phyloP scores from a whole-genome alignment of 495 filamentous ascomycete genomes.

The Xylaria palmicola region DNA sequence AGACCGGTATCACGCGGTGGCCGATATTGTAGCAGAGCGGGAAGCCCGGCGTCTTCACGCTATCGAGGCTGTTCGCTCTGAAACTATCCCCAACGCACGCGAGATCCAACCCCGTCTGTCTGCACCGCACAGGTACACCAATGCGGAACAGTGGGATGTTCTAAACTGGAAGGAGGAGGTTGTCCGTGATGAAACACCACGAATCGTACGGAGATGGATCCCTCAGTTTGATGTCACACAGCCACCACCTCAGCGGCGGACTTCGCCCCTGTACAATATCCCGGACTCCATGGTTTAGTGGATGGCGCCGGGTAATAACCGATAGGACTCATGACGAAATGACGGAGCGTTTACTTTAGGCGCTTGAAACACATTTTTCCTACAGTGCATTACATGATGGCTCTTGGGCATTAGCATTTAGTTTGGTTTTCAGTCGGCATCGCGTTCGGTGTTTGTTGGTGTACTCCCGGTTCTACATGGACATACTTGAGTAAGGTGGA shows the following conservation, averaged over 20 bases:
- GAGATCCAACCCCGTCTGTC: conserved; percentile 30
- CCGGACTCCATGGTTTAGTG: conserved; percentile 33
- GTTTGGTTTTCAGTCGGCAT: conserved; percentile 30
- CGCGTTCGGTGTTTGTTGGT: conserved; percentile 34
- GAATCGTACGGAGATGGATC: conserved; percentile 33
- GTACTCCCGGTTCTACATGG: conserved; percentile 26
- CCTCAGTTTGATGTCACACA: conserved; percentile 26
- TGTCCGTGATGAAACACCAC: conserved; percentile 26
- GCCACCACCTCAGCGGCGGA: conserved; percentile 18
- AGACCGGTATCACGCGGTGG: conserved; percentile 45
- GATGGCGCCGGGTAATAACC: conserved; percentile 5
- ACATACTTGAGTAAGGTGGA: conserved; percentile 21
- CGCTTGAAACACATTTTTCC: conserved; percentile 13
- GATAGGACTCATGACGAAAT: conserved; percentile 22
- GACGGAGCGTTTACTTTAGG: background rate
- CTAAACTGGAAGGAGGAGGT: conserved; percentile 48
- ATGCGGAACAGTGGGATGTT: conserved; percentile 32
- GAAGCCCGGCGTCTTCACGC: conserved; percentile 47
- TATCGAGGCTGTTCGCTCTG: conserved; percentile 32
- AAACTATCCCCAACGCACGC: conserved; percentile 24
- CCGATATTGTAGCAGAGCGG: conserved; percentile 57
- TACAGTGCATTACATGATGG: conserved; percentile 23
- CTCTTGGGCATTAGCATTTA: conserved; percentile 17
- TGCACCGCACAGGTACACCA: conserved; percentile 25
- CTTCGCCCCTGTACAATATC: conserved; percentile 16